Conservation (phyloP, 2,329 filamentous ascomycete species). For the Neophaeococcomyces aloes region DNA sequence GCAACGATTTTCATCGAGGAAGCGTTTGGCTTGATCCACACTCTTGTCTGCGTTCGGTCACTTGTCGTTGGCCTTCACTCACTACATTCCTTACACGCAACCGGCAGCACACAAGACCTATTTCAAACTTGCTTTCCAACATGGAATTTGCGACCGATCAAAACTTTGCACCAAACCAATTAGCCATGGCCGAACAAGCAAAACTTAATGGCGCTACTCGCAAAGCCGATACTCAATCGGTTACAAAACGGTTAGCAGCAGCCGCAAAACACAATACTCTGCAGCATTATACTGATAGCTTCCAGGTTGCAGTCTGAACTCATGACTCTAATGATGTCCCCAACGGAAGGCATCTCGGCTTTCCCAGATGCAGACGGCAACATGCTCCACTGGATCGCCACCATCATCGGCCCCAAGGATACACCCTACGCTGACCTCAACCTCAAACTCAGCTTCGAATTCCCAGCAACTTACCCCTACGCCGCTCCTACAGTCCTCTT, state of each 20-base stretch:
- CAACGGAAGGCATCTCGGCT: constrained; percentile 84
- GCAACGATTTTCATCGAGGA: background rate
- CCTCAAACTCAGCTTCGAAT: constrained; percentile 85
- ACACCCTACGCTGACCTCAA: constrained; percentile 82
- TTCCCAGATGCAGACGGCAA: constrained; percentile 88
- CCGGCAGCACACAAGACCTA: background rate
- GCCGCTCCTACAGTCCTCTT: constrained; percentile 83
- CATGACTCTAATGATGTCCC: constrained; percentile 96
- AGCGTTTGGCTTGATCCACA: background rate
- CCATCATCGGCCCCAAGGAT: constrained; percentile 79
- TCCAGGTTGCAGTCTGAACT: constrained; percentile 85
- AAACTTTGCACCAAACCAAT: constrained; percentile 54
- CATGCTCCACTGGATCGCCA: constrained; percentile 84
- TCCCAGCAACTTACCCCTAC: constrained; percentile 89
- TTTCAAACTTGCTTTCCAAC: constrained; percentile 3
- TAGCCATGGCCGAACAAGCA: constrained; percentile 42
- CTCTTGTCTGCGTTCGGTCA: background rate
- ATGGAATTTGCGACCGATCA: constrained; percentile 53
- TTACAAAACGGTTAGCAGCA: constrained; percentile 60
- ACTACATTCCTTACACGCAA: constrained; percentile 1
- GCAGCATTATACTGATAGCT: constrained; percentile 2
- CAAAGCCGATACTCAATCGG: constrained; percentile 59
- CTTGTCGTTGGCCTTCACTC: constrained; percentile 1
- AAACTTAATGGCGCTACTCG: constrained; percentile 49
- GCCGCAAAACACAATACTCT: background rate